Percentiles rank a stretch among this genome's conserved stretches.
Evolutionary conservation across 768 basidiomycete genomes (phyloP).

Genomic region (Sporobolomyces phaffii): DNA sequence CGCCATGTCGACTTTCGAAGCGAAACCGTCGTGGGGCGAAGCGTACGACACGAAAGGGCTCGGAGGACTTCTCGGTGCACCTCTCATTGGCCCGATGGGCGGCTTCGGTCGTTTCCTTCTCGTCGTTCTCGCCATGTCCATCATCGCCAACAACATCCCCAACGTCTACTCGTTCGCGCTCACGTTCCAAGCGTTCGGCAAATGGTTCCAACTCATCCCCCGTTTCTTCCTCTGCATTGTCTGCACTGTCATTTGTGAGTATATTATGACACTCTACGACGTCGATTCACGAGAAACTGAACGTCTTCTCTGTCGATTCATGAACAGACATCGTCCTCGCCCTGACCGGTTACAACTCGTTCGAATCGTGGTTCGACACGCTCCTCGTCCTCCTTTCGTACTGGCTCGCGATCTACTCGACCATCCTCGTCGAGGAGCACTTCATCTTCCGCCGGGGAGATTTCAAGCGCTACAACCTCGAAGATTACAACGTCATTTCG

Average conservation of each 20-base stretch:
- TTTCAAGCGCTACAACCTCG: constrained; percentile 48
- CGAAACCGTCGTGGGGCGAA: constrained; percentile 47
- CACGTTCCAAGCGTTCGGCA: constrained; percentile 51
- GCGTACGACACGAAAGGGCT: constrained; percentile 49
- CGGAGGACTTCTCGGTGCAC: constrained; percentile 52
- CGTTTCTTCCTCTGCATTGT: constrained; percentile 44
- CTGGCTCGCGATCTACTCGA: constrained; percentile 55
- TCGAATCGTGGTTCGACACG: constrained; percentile 50
- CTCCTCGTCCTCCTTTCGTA: constrained; percentile 46
- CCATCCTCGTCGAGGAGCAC: constrained; percentile 54
- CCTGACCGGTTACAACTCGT: constrained; percentile 52
- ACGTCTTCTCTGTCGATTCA: not conserved
- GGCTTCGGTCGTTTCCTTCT: constrained; percentile 53
- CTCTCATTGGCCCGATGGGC: constrained; percentile 47
- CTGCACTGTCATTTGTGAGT: constrained; percentile 35
- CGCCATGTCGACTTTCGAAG: constrained; percentile 48
- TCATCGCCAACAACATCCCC: constrained; percentile 49
- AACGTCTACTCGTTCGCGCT: constrained; percentile 52
- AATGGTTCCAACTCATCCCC: constrained; percentile 51
- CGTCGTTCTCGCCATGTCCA: constrained; percentile 49
- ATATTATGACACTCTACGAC: not conserved
- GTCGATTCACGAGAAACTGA: not conserved
- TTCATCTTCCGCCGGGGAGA: constrained; percentile 52
- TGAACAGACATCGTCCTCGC: constrained; percentile 51
- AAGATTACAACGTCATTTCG: constrained; percentile 45